These are phyloP conservation scores for Skeletonema costatum DNA, from an alignment of 108 stramenopile genomes.

Conservation along the genomic window DNA sequence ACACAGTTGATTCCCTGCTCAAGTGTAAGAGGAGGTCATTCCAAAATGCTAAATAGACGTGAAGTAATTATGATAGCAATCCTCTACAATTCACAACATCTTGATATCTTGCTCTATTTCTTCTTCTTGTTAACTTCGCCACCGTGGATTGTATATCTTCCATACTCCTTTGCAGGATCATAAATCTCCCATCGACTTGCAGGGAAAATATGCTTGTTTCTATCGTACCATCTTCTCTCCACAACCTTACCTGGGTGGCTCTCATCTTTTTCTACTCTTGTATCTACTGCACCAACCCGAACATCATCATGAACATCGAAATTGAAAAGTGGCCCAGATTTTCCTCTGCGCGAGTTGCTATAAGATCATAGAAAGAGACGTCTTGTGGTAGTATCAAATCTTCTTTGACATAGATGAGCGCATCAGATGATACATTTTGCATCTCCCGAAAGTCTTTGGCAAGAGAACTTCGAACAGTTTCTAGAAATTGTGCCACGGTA, in stretches of 20 bases:
- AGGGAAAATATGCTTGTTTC: constrained; percentile 99
- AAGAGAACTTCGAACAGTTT: constrained; percentile 80
- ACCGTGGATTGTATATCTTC: constrained; percentile 90
- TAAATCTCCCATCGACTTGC: constrained; percentile 96
- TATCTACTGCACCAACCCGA: constrained; percentile 83
- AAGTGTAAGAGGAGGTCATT: neutral
- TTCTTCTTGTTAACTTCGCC: constrained; percentile 72
- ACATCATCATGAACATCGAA: constrained; percentile 97
- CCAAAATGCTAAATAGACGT: neutral
- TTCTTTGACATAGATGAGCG: constrained; percentile 97
- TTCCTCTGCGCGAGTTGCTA: constrained; percentile 94
- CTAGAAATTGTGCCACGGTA: constrained; percentile 90
- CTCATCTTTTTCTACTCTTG: constrained; percentile 94
- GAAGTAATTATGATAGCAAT: neutral
- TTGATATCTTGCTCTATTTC: neutral
- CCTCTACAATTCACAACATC: too few species aligned
- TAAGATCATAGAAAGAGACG: constrained; percentile 96
- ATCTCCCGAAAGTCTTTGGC: constrained; percentile 87
- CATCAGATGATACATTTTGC: constrained; percentile 74
- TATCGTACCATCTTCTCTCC: constrained; percentile 94
- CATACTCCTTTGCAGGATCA: constrained; percentile 92
- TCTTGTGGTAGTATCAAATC: constrained; percentile 97
- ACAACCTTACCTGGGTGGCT: constrained; percentile 97
- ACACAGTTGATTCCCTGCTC: constrained; percentile 32
- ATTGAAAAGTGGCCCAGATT: constrained; percentile 95